Percentiles rank a stretch among this genome's conserved stretches.
Evolutionary conservation across 139 green algal species (phyloP).

Genomic region (Desmodesmus armatus): DNA sequence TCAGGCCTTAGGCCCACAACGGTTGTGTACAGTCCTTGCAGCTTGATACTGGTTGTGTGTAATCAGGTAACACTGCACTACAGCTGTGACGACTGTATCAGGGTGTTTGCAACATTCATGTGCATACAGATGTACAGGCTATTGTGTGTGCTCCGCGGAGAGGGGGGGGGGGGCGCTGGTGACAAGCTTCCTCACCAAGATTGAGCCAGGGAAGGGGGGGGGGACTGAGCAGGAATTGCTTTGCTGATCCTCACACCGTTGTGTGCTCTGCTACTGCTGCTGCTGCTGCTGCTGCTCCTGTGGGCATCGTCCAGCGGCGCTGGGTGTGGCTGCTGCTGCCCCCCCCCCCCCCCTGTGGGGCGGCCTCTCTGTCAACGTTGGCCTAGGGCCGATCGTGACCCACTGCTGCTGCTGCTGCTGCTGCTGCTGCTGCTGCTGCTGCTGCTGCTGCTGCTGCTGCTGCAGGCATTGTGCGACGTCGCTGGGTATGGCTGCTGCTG

Average conservation of each 20-base stretch:
- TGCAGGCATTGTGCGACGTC: slow-evolving; percentile 70
- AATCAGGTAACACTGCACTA: too few relatives aligned
- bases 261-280: neutral
- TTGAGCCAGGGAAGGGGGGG: too few relatives aligned
- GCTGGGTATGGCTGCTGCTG: slow-evolving; percentile 74
- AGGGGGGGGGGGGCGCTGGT: too few relatives aligned
- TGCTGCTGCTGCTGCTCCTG: slow-evolving; percentile 23
- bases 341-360: slow-evolving; percentile 70
- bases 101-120: too few relatives aligned
- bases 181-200: too few relatives aligned
- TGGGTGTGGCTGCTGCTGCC: slow-evolving; percentile 81
- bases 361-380: slow-evolving; percentile 82
- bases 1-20: too few relatives aligned
- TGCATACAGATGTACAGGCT: too few relatives aligned
- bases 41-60: too few relatives aligned
- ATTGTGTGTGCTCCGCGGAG: too few relatives aligned
- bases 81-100: too few relatives aligned
- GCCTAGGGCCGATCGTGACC: slow-evolving; percentile 74
- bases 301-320: slow-evolving; percentile 68
- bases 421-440: slow-evolving; percentile 1
- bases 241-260: neutral
- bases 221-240: too few relatives aligned
- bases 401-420: slow-evolving; percentile 40
- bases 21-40: too few relatives aligned
- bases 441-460: neutral